Evolutionary conservation across 1,139 yeast genomes (phyloP).

Genomic region (Yamadazyma buinensis): DNA sequence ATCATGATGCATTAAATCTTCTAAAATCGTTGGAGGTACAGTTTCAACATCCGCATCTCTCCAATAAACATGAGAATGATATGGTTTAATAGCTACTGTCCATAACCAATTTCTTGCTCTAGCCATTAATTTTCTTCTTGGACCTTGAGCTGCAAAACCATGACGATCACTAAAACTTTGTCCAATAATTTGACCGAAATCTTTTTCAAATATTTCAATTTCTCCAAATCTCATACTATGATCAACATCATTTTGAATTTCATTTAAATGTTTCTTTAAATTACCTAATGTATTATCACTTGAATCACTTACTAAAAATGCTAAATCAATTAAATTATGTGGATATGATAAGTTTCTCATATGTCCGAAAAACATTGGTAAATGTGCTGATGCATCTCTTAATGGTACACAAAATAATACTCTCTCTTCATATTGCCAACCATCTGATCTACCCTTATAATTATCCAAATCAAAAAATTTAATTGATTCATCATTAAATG

Average conservation of each 20-base stretch:
- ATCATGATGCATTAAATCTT: constrained; percentile 53
- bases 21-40: constrained; percentile 47
- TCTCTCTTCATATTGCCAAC: constrained; percentile 54
- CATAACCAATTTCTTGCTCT: constrained; percentile 54
- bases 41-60: constrained; percentile 55
- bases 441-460: constrained; percentile 41
- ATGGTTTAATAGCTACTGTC: constrained; percentile 49
- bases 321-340: constrained; percentile 53
- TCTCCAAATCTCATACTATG: constrained; percentile 46
- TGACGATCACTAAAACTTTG: constrained; percentile 52
- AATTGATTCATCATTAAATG: constrained; percentile 23
- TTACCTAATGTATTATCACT: constrained; percentile 55
- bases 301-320: constrained; percentile 56
- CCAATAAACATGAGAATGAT: constrained; percentile 54
- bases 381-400: constrained; percentile 59
- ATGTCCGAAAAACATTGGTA: constrained; percentile 59
- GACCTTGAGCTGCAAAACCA: constrained; percentile 54
- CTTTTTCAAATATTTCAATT: constrained; percentile 53
- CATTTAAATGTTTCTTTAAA: constrained; percentile 37
- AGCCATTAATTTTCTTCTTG: constrained; percentile 51
- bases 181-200: constrained; percentile 51
- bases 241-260: constrained; percentile 42
- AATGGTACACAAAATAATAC: constrained; percentile 57
- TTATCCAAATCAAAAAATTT: constrained; percentile 45
- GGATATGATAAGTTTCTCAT: constrained; percentile 57